Percentiles rank a stretch among this genome's conserved stretches.
phyloP scores from a whole-genome alignment of 805 yeast genomes.

The Candida ponderosae region DNA sequence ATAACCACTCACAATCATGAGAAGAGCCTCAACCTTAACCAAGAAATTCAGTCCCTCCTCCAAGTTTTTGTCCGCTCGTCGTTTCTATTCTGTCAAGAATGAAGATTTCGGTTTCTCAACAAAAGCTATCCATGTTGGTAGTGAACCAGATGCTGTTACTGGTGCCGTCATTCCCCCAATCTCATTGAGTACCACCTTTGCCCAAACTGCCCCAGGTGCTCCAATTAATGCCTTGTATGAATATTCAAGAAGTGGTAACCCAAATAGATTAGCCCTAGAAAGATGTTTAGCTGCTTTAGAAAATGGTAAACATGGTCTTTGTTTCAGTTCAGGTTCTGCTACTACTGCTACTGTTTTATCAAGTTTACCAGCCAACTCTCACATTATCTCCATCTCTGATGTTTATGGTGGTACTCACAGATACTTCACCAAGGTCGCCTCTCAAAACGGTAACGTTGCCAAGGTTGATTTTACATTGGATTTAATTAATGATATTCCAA shows the following conservation, averaged over 20 bases:
- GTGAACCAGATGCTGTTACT: conserved; percentile 59
- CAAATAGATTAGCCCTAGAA: conserved; percentile 80
- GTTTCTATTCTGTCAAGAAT: background rate
- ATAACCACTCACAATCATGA: background rate
- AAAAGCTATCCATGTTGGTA: conserved; percentile 78
- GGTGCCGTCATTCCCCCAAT: conserved; percentile 87
- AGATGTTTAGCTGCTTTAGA: conserved; percentile 73
- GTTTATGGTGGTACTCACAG: conserved; percentile 92
- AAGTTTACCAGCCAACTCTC: conserved; percentile 62
- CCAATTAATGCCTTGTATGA: conserved; percentile 70
- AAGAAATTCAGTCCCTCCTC: too few relatives aligned
- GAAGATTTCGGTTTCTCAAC: conserved; percentile 46
- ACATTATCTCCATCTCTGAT: conserved; percentile 74
- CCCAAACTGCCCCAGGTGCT: conserved; percentile 67
- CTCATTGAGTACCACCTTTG: conserved; percentile 78
- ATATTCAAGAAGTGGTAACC: conserved; percentile 80
- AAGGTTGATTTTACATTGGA: conserved; percentile 49
- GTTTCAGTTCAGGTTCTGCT: conserved; percentile 82
- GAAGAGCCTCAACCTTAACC: background rate
- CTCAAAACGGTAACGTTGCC: conserved; percentile 66
- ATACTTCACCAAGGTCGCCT: conserved; percentile 81
- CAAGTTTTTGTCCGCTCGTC: too few relatives aligned
- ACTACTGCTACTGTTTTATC: conserved; percentile 73
- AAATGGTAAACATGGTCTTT: conserved; percentile 66
- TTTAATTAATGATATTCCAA: conserved; percentile 50